Evolutionary conservation across 2,329 filamentous ascomycete species (phyloP).

Genomic region (Hymenoscyphus linearis): DNA sequence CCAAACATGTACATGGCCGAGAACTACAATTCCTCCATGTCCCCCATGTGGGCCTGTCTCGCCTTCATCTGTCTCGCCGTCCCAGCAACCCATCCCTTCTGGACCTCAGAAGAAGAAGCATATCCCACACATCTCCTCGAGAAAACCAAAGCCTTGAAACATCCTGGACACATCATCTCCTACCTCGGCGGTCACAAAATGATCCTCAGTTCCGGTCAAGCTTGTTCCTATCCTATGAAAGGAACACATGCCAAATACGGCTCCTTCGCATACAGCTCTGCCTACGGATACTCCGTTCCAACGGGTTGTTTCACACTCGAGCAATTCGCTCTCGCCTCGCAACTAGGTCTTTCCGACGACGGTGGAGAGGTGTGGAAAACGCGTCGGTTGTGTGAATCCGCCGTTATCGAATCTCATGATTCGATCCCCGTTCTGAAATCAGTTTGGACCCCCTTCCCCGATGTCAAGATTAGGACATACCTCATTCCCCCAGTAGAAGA

Average conservation of each 20-base stretch:
- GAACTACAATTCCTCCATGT: conserved; percentile 76
- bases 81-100: conserved; percentile 67
- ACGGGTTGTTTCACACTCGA: conserved; percentile 71
- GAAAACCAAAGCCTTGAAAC: conserved; percentile 53
- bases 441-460: conserved; percentile 64
- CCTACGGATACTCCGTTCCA: conserved; percentile 72
- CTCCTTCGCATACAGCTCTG: conserved; percentile 70
- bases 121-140: conserved; percentile 52
- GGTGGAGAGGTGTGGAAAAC: conserved; percentile 76
- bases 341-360: conserved; percentile 72
- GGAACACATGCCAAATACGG: conserved; percentile 80
- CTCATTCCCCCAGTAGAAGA: conserved; percentile 55
- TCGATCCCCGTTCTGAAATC: conserved; percentile 58
- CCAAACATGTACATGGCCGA: conserved; percentile 77
- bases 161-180: conserved; percentile 69
- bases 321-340: conserved; percentile 70
- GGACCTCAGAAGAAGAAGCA: conserved; percentile 62
- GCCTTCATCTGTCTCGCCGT: conserved; percentile 70
- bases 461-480: conserved; percentile 61
- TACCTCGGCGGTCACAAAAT: conserved; percentile 70
- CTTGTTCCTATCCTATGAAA: conserved; percentile 78
- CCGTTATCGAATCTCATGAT: conserved; percentile 53
- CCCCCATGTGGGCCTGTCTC: conserved; percentile 70
- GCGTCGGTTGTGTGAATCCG: conserved; percentile 60
- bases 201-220: conserved; percentile 70